Percentiles rank a stretch among this genome's conserved stretches.
Conservation (phyloP, 495 filamentous ascomycete species). For the Daldinia childiae region DNA sequence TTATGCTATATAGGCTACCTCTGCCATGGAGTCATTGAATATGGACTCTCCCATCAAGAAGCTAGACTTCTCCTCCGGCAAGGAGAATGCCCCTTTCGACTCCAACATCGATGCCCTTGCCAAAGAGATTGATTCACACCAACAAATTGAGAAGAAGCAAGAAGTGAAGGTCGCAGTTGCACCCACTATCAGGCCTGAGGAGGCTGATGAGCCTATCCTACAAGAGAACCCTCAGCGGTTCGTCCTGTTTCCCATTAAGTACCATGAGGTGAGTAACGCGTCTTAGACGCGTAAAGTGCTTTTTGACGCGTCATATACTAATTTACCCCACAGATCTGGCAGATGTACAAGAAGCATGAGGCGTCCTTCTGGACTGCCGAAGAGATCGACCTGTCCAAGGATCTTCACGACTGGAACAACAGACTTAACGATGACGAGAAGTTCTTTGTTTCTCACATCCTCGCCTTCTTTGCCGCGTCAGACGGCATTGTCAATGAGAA, state of each 20-base stretch:
- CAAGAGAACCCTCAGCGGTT: slow-evolving; percentile 97
- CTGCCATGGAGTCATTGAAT: slow-evolving; percentile 85
- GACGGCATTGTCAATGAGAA: slow-evolving; percentile 99
- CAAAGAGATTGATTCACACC: slow-evolving; percentile 62
- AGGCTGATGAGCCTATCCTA: slow-evolving; percentile 88
- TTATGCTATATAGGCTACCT: slow-evolving; percentile 71
- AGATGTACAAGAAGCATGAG: slow-evolving; percentile 99
- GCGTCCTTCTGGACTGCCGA: slow-evolving; percentile 99
- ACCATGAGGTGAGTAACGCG: slow-evolving; percentile 88
- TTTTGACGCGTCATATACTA: slow-evolving; percentile 56
- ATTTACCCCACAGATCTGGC: slow-evolving; percentile 89
- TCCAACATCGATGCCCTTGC: slow-evolving; percentile 64
- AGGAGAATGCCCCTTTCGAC: slow-evolving; percentile 81
- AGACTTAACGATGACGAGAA: slow-evolving; percentile 94
- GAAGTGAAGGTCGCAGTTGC: slow-evolving; percentile 61
- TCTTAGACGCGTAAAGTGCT: slow-evolving; percentile 46
- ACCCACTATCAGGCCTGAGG: slow-evolving; percentile 71
- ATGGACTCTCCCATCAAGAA: slow-evolving; percentile 96
- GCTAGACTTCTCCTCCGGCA: slow-evolving; percentile 79
- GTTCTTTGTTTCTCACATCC: slow-evolving; percentile 97
- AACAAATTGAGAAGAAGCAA: slow-evolving; percentile 56
- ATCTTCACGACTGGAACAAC: slow-evolving; percentile 99
- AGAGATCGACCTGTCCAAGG: slow-evolving; percentile 98
- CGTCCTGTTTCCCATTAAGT: slow-evolving; percentile 98
- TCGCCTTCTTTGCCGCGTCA: slow-evolving; percentile 99